Base-by-base conservation (phyloP, 305 asterid genomes). In the Nicotiana rustica region DNA sequence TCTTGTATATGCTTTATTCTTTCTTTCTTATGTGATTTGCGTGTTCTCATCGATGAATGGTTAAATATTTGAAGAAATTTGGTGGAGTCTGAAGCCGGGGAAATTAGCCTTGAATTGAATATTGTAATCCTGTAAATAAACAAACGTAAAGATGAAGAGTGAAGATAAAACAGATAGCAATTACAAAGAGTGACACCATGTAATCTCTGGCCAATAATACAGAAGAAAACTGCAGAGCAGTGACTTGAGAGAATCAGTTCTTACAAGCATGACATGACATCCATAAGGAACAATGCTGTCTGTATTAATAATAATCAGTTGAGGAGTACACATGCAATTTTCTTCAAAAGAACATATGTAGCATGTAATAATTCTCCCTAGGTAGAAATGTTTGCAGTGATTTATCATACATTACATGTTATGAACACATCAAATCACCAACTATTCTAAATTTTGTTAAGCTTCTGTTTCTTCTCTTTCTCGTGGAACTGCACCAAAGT, bases 401-500 rank as follows among this genome's bases (percentile, higher is more conserved):
- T 25, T 75, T 15, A 36, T 76, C 31, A 31, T 76, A 55, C 49
- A 76, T 29, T 55, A 31, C 18, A 52, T 76, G 80, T 29, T 75
- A 75, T 75, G 41, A 75, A 25, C 80, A 75, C 44, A 52, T 2
- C 44, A 14, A 66, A 7, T 9, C 14, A 1, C 10, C 15, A 55
- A 31, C 31, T 8, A 4, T 29, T 55, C 29, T 38, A 55, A 55
- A 29, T 55, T 29, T 55, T 15, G 17, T 85, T 89, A 90, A 35
- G 92, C 96, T 81, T 93, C 96, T 80, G 68, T 89, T 55, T 94
- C 98, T 85, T 92, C 98, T 67, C 87, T 90, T 70, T 93, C 95
- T 47, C 95, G 85, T 6, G 41, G 84, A 77, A 93, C 97, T 75
- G 92, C 98, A 19, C 97, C 99, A 73, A 96, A 96, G 38, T 82